Percentiles rank a stretch among this genome's conserved stretches.
These are phyloP conservation scores for Aspergillus novofumigatus DNA, from an alignment of 2,329 filamentous ascomycete species.

Conservation along the genomic window DNA sequence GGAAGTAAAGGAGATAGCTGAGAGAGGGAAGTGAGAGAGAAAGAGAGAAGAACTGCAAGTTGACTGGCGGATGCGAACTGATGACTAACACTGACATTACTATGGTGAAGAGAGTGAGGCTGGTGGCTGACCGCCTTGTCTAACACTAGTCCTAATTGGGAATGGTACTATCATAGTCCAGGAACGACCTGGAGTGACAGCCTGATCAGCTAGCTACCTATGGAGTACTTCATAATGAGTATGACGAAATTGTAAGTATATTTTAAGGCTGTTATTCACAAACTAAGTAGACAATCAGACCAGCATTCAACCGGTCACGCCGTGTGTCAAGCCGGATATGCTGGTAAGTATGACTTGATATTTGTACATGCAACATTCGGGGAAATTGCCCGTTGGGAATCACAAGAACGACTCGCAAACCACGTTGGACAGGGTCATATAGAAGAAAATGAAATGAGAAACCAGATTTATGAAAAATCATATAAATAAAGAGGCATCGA, in stretches of 20 bases:
- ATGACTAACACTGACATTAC: not conserved
- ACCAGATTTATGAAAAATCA: not conserved
- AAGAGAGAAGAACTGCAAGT: not conserved
- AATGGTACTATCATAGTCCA: not conserved
- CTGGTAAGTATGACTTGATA: slow-evolving; percentile 11
- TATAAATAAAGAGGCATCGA: slow-evolving; percentile 3
- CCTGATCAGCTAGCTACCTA: too few relatives aligned
- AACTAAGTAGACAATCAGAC: not conserved
- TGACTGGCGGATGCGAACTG: not conserved
- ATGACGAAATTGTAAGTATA: not conserved
- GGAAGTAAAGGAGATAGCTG: not conserved
- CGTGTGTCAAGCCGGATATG: not conserved
- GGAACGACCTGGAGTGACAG: too few relatives aligned
- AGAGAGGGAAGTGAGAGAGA: slow-evolving; percentile 1
- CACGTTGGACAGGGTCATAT: not conserved
- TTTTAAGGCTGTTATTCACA: not conserved
- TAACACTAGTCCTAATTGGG: not conserved
- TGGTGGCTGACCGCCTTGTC: not conserved
- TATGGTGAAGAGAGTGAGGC: too few relatives aligned
- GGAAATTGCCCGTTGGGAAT: slow-evolving; percentile 18
- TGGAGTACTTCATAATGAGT: not conserved
- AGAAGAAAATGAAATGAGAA: slow-evolving; percentile 3
- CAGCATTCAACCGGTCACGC: not conserved
- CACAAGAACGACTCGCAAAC: slow-evolving; percentile 9
- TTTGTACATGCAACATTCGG: slow-evolving; percentile 18